These are phyloP conservation scores for Neonectria sp. DNA, from an alignment of 2,329 filamentous ascomycete genomes.

Conservation along the genomic window DNA sequence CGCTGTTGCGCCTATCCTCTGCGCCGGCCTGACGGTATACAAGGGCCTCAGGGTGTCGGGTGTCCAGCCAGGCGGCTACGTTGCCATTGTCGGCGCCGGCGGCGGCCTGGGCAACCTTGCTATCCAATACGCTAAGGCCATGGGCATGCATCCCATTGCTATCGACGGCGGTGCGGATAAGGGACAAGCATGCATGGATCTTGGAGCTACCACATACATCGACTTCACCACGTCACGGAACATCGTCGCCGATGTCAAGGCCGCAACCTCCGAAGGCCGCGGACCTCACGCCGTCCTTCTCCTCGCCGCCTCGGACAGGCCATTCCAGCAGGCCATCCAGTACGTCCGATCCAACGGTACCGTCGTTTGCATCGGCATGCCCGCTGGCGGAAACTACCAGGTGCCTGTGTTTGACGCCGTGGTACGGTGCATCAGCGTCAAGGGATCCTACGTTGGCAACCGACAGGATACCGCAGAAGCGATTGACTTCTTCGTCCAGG, in stretches of 20 bases:
- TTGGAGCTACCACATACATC: constrained; percentile 18
- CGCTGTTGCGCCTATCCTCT: constrained; percentile 26
- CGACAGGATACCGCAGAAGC: constrained; percentile 23
- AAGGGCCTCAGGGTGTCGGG: constrained; percentile 23
- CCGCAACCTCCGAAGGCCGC: constrained; percentile 11
- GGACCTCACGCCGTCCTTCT: constrained; percentile 27
- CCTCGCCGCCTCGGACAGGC: constrained; percentile 20
- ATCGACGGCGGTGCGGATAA: constrained; percentile 26
- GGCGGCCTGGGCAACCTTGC: constrained; percentile 24
- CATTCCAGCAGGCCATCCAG: constrained; percentile 27
- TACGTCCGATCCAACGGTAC: constrained; percentile 26
- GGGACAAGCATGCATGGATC: constrained; percentile 16
- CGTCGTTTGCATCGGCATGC: constrained; percentile 26
- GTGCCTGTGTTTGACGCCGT: constrained; percentile 27
- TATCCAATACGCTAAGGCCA: constrained; percentile 30
- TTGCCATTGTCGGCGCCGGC: constrained; percentile 27
- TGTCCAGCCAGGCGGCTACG: constrained; percentile 10
- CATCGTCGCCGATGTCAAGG: constrained; percentile 24
- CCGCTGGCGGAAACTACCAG: constrained; percentile 25
- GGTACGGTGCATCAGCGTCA: constrained; percentile 27
- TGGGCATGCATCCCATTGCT: constrained; percentile 24
- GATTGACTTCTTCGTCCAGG: constrained; percentile 21
- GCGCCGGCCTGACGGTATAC: constrained; percentile 28
- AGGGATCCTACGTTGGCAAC: constrained; percentile 27
- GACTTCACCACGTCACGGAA: constrained; percentile 20